A percentile compares a stretch with the other conserved stretches of the same genome.
phyloP scores from a whole-genome alignment of 768 basidiomycete species.

The Lentinula sp. region DNA sequence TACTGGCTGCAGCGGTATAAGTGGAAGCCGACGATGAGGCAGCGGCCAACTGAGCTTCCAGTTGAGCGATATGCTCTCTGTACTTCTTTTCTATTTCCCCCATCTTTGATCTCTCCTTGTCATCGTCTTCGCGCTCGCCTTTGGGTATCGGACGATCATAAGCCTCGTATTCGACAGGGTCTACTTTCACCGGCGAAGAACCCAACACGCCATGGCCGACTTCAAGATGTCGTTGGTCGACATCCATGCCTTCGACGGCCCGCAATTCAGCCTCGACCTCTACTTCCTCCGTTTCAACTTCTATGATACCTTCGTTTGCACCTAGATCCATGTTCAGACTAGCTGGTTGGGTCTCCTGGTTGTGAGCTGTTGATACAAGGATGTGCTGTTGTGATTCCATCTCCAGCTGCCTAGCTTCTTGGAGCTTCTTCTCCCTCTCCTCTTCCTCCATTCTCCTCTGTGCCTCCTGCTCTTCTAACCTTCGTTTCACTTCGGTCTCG shows the following conservation, averaged over 20 bases:
- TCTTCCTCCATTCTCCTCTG: constrained; percentile 52
- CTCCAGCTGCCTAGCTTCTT: constrained; percentile 17
- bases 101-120: background rate
- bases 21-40: background rate
- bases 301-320: background rate
- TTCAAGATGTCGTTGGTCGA: background rate
- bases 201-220: background rate
- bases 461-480: constrained; percentile 64
- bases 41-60: constrained; percentile 2
- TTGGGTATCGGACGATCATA: background rate
- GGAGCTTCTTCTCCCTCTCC: constrained; percentile 22
- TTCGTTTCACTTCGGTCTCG: constrained; percentile 52
- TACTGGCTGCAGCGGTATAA: background rate
- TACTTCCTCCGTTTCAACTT: background rate
- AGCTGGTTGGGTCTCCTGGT: background rate
- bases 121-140: background rate
- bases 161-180: background rate
- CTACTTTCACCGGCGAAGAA: background rate
- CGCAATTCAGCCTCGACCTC: background rate
- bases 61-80: background rate
- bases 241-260: background rate
- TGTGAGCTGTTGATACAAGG: background rate
- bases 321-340: background rate
- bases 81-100: background rate
- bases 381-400: background rate